Evolutionary conservation across 2,329 filamentous ascomycete genomes (phyloP).

Genomic region (Fusarium papillatum): DNA sequence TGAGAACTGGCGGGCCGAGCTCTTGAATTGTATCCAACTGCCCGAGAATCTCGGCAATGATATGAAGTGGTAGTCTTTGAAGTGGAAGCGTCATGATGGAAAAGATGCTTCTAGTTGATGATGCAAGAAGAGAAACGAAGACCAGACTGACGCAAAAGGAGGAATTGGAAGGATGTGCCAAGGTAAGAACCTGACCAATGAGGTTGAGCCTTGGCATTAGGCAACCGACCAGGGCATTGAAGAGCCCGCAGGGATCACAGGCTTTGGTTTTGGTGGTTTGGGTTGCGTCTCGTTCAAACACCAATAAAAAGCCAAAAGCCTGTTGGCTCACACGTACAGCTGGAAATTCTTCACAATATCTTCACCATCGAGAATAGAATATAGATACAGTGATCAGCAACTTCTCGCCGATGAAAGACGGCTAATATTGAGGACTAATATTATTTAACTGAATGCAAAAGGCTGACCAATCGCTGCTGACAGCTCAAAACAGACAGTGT

Average conservation of each 20-base stretch:
- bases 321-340: not conserved
- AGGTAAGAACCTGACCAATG: not conserved
- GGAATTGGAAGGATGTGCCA: not conserved
- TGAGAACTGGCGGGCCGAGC: not conserved
- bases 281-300: not conserved
- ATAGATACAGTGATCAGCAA: not conserved
- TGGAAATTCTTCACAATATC: not conserved
- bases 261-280: not conserved
- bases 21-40: not conserved
- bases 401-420: not conserved
- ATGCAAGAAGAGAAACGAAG: not conserved
- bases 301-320: not conserved
- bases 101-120: not conserved
- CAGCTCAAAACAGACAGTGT: not conserved
- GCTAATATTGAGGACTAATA: not conserved
- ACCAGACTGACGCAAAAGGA: not conserved
- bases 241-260: not conserved
- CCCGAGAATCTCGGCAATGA: not conserved
- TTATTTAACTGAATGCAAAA: not conserved
- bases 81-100: not conserved
- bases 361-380: not conserved
- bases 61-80: not conserved
- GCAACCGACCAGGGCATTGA: not conserved
- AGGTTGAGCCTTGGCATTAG: not conserved
- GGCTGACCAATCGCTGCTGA: not conserved